Base-by-base conservation (phyloP, 139 green algal species). In the Marvania coccoides region DNA sequence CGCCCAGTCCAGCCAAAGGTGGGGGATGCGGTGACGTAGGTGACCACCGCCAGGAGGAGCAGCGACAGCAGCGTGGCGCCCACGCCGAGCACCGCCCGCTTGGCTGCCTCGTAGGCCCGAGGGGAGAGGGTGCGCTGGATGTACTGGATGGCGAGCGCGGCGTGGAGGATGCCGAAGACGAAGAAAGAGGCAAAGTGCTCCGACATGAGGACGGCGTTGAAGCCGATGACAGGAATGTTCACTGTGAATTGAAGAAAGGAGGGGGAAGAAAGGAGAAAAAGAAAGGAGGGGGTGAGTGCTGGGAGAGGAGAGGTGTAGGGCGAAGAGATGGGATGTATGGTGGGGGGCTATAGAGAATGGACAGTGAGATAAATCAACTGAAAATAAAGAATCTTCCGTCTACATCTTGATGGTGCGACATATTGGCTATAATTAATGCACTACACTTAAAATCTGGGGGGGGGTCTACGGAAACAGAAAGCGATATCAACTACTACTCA, bases 181-280 rank as follows among this genome's bases (percentile, higher is more conserved):
- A 95, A 73, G 84, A 98, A 98, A 10, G 86, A 83, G 39, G 76
- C 89, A 81, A 98, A 96, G 84, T 98, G 92, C 79, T 98, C 92
- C 0, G 74, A 89, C 83, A 91, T 97, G 30, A 94, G 78, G 10
- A 98, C 85, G 0, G 92, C 92, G 61, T 98, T 98, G 84, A 98
- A 98, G 63, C 92, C 92, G 23, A 98, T 86, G 10, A 98, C 92
- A 1, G 92, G 92, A 57, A 97, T 89, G 66, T 73, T 79, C 24
- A 84, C 85, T 76, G 89, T 64, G 42, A 19, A 36, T 28, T 28
- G 19, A 19, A 51, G 42, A 28, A 19, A 51, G n/a, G n/a, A n/a
- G 14, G n/a, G 6, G 38, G 4, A 47, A 46, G 26, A 46, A 15
- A 15, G 33, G 12, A 31, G 26, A 38, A 67, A 57, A 23, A 64